These are phyloP conservation scores for Vitis rupestris DNA, from an alignment of 164 flowering plant genomes.

Conservation along the genomic window DNA sequence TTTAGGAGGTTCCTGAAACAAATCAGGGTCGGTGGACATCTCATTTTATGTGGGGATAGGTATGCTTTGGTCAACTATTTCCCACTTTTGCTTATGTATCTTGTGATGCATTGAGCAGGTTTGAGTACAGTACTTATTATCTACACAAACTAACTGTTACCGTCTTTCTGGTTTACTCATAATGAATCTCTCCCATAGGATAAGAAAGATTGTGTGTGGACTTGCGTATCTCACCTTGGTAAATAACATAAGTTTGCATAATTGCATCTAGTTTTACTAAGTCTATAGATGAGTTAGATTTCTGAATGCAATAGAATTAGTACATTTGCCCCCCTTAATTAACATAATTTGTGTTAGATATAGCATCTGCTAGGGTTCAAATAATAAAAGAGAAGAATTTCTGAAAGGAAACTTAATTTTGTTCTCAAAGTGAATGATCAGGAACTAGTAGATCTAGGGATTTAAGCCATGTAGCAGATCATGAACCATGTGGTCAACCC, in stretches of 20 bases:
- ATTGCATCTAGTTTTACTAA: not conserved
- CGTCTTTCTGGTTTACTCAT: not conserved
- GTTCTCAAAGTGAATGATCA: too few relatives aligned
- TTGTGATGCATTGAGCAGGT: not conserved
- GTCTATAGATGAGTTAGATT: too few relatives aligned
- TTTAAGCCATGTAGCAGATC: too few relatives aligned
- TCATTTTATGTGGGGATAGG: conserved; percentile 51
- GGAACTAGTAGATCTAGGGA: too few relatives aligned
- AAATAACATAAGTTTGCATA: not conserved
- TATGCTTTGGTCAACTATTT: conserved; percentile 8
- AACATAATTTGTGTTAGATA: too few relatives aligned
- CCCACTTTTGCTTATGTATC: not conserved
- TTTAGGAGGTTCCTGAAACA: conserved; percentile 36
- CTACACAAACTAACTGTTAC: not conserved
- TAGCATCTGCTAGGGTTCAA: too few relatives aligned
- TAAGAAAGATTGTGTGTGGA: not conserved
- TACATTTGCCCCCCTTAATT: too few relatives aligned
- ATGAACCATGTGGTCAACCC: too few relatives aligned
- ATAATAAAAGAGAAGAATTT: too few relatives aligned
- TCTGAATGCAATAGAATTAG: too few relatives aligned
- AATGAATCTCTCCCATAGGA: not conserved
- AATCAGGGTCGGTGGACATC: conserved; percentile 42
- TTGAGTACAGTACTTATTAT: not conserved
- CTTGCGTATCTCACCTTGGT: not conserved
- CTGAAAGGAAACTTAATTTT: too few relatives aligned